Conservation (phyloP, 1,284 basidiomycete species). For the Boletus smithii region DNA sequence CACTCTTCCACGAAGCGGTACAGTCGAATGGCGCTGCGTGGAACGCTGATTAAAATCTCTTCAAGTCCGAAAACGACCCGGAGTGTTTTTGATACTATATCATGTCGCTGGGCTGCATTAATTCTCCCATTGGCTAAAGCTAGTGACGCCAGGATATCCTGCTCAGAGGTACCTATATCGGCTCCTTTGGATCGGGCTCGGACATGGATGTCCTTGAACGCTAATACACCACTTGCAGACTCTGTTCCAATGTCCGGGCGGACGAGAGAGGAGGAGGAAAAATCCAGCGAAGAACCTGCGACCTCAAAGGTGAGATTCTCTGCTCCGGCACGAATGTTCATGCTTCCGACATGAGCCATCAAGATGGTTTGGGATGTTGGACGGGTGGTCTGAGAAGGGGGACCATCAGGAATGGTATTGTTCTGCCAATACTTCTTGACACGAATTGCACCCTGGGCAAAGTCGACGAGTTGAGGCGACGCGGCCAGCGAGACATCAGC, state of each 20-base stretch:
- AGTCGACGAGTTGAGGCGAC: conserved; percentile 59
- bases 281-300: conserved; percentile 39
- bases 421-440: conserved; percentile 33
- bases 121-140: conserved; percentile 44
- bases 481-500: conserved; percentile 48
- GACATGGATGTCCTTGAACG: conserved; percentile 50
- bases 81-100: conserved; percentile 37
- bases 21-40: conserved; percentile 73
- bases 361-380: conserved; percentile 27
- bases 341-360: conserved; percentile 36
- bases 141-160: conserved; percentile 60
- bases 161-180: conserved; percentile 39
- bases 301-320: conserved; percentile 49
- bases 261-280: conserved; percentile 39
- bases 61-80: conserved; percentile 46
- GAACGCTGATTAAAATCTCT: conserved; percentile 55
- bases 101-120: conserved; percentile 45
- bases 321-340: conserved; percentile 54
- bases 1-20: conserved; percentile 78
- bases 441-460: conserved; percentile 57
- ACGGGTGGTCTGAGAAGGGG: neutral
- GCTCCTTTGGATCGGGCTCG: conserved; percentile 51
- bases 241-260: conserved; percentile 36
- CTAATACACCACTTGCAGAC: conserved; percentile 47
- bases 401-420: neutral